Evolutionary conservation across 495 filamentous ascomycete genomes (phyloP).

Genomic region (Penicillium paradoxum): DNA sequence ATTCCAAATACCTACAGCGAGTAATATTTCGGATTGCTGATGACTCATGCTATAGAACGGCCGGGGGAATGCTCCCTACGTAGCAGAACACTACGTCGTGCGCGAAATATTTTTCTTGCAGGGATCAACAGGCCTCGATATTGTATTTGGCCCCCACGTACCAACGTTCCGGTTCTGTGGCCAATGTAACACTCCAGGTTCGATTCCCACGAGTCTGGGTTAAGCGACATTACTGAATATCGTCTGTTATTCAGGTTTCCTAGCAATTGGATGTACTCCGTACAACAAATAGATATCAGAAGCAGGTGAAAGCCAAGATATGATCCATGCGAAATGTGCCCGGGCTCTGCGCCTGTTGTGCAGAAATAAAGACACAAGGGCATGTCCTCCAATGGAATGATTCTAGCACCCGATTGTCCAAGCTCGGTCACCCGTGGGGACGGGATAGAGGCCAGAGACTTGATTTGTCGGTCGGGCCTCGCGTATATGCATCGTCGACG

Average conservation of each 20-base stretch:
- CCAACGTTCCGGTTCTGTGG: background rate
- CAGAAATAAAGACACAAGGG: background rate
- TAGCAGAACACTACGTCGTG: too few relatives aligned
- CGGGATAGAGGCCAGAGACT: background rate
- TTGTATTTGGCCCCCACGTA: background rate
- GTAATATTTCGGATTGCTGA: too few relatives aligned
- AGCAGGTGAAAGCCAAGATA: background rate
- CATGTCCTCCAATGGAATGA: background rate
- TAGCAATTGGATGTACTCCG: too few relatives aligned
- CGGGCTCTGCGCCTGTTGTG: background rate
- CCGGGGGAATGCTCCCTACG: too few relatives aligned
- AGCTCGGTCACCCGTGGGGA: too few relatives aligned
- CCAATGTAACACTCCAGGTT: background rate
- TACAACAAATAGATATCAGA: too few relatives aligned
- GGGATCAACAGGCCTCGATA: background rate
- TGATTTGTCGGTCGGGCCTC: background rate
- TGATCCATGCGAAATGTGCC: background rate
- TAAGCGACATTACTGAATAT: too few relatives aligned
- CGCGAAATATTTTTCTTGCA: too few relatives aligned
- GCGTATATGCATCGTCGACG: conserved; percentile 3
- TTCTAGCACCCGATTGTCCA: too few relatives aligned
- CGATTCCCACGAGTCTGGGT: background rate
- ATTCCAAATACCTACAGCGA: too few relatives aligned
- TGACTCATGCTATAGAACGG: too few relatives aligned
- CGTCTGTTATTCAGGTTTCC: background rate